These are phyloP conservation scores for Fragaria ananassa DNA, from an alignment of 306 rosid species.

Conservation along the genomic window DNA sequence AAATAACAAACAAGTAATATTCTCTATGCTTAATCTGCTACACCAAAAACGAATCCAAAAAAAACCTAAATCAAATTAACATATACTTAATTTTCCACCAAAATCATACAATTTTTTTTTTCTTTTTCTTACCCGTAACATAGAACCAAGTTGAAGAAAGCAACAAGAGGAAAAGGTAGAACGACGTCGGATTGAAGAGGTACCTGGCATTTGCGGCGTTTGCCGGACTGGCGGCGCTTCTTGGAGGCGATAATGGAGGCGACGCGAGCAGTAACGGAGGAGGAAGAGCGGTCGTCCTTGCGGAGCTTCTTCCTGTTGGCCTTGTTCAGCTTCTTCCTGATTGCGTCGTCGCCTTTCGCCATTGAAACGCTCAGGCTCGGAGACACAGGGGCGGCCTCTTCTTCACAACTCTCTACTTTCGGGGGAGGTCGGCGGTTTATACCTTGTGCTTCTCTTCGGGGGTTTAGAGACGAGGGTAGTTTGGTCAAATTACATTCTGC, in stretches of 20 bases:
- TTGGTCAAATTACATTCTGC: background rate
- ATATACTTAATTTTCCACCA: background rate
- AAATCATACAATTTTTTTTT: background rate
- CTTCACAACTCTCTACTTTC: background rate
- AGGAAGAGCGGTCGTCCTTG: constrained; percentile 29
- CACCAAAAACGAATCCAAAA: background rate
- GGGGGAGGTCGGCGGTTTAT: constrained; percentile 18
- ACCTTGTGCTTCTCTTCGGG: background rate
- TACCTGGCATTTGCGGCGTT: constrained; percentile 87
- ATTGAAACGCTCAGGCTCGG: constrained; percentile 26
- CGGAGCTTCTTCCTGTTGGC: constrained; percentile 49
- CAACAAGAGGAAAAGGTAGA: background rate
- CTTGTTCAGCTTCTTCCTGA: constrained; percentile 58
- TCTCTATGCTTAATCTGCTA: background rate
- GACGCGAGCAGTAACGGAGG: constrained; percentile 59
- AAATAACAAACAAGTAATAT: background rate
- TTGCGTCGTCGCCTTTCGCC: constrained; percentile 81
- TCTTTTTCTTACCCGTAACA: background rate
- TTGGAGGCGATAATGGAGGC: constrained; percentile 87
- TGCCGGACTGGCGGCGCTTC: constrained; percentile 88
- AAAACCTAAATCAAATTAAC: background rate
- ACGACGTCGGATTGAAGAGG: background rate
- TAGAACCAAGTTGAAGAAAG: background rate
- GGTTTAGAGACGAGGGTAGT: background rate
- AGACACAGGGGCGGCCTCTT: background rate